Evolutionary conservation across 257 asterid genomes (phyloP), one percentile per base, ranked within the genome.

Genomic region (Avicennia marina): DNA sequence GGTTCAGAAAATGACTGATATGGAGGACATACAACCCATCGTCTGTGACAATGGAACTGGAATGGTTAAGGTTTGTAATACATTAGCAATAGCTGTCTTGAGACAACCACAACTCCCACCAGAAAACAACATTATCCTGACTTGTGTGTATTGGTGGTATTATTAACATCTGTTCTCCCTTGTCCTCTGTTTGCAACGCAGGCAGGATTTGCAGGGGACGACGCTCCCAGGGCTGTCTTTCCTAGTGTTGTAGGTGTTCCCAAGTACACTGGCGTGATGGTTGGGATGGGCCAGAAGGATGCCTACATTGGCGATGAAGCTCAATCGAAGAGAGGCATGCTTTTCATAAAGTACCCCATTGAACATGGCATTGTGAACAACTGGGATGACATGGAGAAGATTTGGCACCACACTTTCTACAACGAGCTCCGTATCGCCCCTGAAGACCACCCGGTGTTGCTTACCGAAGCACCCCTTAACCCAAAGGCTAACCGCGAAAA

Each of bases 321-420:
- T 24, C 75, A 71, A 44, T 67, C 77, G 27, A 71, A 75, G 34
- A 49, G 77, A 62, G 81, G 77, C 29, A 71, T 71, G 41, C 74
- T 75, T 19, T 40, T 59, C 18, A 55, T 77, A 26, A 77, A 72
- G 29, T 77, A 77, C 55, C 82, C 82, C 7, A 77, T 77, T 11
- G 77, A 72, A 42, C 79, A 72, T 66, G 83, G 80, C 27, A 77
- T 77, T 4, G 79, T 77, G 31, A 66, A 68, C 73, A 77, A 77
- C 33, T 77, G 83, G 80, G 83, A 77, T 15, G 83, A 72, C 27
- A 76, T 76, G 82, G 82, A 68, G 62, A 76, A 76, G n/a, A n/a
- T n/a, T n/a, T n/a, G n/a, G n/a, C n/a, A n/a, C n/a, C n/a, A n/a
- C n/a, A n/a, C n/a, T n/a, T n/a, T n/a, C n/a, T n/a, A n/a, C n/a